Evolutionary conservation across 208 protist genomes (phyloP).

Genomic region (Histomonas meleagridis): DNA sequence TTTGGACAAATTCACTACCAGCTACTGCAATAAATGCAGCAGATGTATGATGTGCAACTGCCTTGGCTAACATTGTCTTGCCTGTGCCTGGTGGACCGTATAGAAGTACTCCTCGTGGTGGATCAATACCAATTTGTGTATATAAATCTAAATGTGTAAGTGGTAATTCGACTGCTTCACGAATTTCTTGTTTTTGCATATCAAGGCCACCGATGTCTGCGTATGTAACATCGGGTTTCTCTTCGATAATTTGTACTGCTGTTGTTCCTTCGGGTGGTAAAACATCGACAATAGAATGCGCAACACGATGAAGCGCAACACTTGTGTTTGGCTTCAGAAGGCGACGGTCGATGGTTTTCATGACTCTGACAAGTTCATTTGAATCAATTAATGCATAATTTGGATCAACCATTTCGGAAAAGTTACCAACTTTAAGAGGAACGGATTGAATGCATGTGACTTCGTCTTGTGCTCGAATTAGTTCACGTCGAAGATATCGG

Average conservation of each 20-base stretch:
- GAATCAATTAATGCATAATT: conserved; percentile 65
- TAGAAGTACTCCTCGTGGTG: conserved; percentile 93
- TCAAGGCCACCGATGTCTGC: conserved; percentile 91
- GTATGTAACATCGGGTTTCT: conserved; percentile 65
- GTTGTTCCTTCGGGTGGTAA: conserved; percentile 87
- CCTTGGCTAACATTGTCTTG: conserved; percentile 67
- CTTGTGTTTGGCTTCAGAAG: conserved; percentile 91
- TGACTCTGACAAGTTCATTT: conserved; percentile 88
- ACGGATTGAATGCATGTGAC: conserved; percentile 96
- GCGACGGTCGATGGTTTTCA: conserved; percentile 61
- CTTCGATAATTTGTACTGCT: conserved; percentile 64
- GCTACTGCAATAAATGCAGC: conserved; percentile 80
- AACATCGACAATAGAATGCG: conserved; percentile 91
- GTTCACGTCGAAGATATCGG: conserved; percentile 69
- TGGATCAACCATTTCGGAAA: conserved; percentile 90
- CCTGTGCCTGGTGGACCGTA: conserved; percentile 62
- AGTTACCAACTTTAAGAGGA: conserved; percentile 96
- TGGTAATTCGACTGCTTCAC: conserved; percentile 97
- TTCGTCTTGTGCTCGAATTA: conserved; percentile 72
- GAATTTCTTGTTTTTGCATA: conserved; percentile 99
- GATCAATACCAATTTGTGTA: conserved; percentile 92
- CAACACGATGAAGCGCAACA: conserved; percentile 92
- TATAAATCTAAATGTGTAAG: conserved; percentile 95
- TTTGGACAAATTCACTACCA: conserved; percentile 99
- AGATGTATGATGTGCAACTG: conserved; percentile 94